Conservation (phyloP, 768 basidiomycete species). For the Hericium rajendrae region DNA sequence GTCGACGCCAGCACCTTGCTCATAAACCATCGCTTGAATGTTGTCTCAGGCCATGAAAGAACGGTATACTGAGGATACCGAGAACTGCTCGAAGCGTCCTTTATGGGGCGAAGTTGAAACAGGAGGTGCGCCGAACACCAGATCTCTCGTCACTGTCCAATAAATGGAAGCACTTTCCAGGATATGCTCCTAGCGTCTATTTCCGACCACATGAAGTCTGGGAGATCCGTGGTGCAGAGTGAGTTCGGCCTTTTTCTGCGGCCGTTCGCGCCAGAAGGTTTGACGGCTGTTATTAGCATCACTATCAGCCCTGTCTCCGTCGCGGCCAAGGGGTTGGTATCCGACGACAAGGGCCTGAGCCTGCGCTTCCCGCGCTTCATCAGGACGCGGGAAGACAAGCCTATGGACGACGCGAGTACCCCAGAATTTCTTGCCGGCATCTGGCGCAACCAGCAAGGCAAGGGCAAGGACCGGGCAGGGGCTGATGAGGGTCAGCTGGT, state of each 20-base stretch:
- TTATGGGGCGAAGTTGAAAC: constrained; percentile 51
- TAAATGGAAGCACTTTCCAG: constrained; percentile 22
- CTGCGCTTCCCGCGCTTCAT: constrained; percentile 87
- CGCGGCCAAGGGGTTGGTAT: constrained; percentile 59
- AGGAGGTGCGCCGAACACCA: constrained; percentile 39
- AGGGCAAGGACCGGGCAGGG: constrained; percentile 24
- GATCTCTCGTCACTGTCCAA: neutral
- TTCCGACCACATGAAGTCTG: constrained; percentile 73
- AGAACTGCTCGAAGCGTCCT: constrained; percentile 41
- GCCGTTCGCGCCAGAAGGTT: neutral
- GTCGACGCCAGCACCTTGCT: neutral
- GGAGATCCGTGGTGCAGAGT: constrained; percentile 82
- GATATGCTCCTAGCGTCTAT: constrained; percentile 55
- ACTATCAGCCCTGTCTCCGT: constrained; percentile 81
- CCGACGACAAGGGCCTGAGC: constrained; percentile 57
- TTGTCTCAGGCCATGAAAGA: constrained; percentile 44
- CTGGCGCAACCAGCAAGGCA: constrained; percentile 53
- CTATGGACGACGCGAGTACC: constrained; percentile 61
- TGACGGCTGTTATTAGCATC: constrained; percentile 34
- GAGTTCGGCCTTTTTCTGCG: constrained; percentile 14
- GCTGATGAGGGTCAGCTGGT: constrained; percentile 53
- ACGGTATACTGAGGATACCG: constrained; percentile 53
- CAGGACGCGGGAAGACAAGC: constrained; percentile 63
- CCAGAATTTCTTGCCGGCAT: constrained; percentile 60
- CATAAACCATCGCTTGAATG: neutral